phyloP scores from a whole-genome alignment of 176 grass and related monocot genomes.

The Musa schizocarpa region DNA sequence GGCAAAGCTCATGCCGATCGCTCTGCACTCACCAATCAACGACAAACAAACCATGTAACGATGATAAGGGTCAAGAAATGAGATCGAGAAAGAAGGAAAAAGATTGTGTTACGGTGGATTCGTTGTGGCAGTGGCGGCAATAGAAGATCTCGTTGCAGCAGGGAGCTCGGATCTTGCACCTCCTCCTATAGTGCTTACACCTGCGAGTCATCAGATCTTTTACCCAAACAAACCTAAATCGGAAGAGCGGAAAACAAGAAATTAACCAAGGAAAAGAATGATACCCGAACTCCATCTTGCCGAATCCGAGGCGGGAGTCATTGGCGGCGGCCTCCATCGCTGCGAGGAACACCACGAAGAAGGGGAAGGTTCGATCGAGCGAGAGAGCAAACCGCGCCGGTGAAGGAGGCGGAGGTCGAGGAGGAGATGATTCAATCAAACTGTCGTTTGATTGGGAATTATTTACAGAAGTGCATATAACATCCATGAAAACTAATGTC shows the following conservation, averaged over 20 bases:
- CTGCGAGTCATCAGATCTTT: slow-evolving; percentile 21
- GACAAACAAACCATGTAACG: slow-evolving; percentile 6
- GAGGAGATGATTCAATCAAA: neutral
- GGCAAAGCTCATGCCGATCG: slow-evolving; percentile 68
- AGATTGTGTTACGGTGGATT: slow-evolving; percentile 40
- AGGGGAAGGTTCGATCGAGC: neutral
- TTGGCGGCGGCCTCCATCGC: neutral
- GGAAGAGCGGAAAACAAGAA: neutral
- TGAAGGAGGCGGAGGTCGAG: neutral
- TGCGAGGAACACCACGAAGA: neutral
- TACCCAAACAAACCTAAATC: neutral
- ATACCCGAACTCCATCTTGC: slow-evolving; percentile 72
- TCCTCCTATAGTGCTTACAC: slow-evolving; percentile 75
- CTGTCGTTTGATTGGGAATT: too few relatives aligned
- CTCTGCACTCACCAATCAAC: slow-evolving; percentile 34
- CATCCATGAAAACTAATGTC: too few relatives aligned
- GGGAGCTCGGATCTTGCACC: slow-evolving; percentile 87
- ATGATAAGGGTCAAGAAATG: slow-evolving; percentile 6
- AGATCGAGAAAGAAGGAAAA: neutral
- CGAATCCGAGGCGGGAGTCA: slow-evolving; percentile 25
- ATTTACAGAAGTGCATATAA: too few relatives aligned
- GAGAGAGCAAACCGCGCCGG: slow-evolving; percentile 6
- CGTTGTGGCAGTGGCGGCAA: slow-evolving; percentile 95
- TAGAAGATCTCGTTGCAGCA: slow-evolving; percentile 74
- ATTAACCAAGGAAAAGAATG: neutral